These are phyloP conservation scores for Seiridium unicorne DNA, from an alignment of 2,329 filamentous ascomycete genomes.

Conservation along the genomic window DNA sequence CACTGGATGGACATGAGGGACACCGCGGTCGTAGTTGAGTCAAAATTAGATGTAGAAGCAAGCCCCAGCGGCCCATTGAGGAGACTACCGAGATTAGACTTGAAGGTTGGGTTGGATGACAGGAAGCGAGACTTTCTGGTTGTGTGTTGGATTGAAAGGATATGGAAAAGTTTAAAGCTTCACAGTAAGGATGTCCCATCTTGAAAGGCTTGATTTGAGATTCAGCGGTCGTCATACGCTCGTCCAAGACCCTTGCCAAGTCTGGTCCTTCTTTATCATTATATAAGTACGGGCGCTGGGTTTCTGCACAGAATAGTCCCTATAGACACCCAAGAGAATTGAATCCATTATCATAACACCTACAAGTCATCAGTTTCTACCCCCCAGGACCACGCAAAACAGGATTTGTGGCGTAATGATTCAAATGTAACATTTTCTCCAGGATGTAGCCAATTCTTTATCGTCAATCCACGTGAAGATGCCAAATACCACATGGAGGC, in stretches of 20 bases:
- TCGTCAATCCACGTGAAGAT: neutral
- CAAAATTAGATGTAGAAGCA: neutral
- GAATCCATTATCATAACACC: too few relatives aligned
- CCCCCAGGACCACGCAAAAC: too few relatives aligned
- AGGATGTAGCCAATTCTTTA: neutral
- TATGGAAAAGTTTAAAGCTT: neutral
- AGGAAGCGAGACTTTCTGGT: neutral
- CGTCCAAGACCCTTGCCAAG: too few relatives aligned
- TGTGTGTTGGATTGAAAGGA: neutral
- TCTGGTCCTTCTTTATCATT: neutral
- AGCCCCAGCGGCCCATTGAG: neutral
- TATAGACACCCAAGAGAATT: too few relatives aligned
- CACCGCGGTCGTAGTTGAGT: neutral
- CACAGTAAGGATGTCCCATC: neutral
- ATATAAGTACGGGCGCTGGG: too few relatives aligned
- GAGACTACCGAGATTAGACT: neutral
- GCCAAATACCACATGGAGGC: neutral
- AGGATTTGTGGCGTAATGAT: too few relatives aligned
- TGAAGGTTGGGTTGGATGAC: neutral
- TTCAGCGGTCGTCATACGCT: too few relatives aligned
- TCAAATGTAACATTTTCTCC: too few relatives aligned
- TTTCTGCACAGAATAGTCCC: too few relatives aligned
- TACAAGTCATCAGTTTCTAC: too few relatives aligned
- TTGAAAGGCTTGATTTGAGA: neutral
- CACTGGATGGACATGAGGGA: neutral